Conservation (phyloP, 768 basidiomycete species). For the Porpolomopsis calyptriformis region DNA sequence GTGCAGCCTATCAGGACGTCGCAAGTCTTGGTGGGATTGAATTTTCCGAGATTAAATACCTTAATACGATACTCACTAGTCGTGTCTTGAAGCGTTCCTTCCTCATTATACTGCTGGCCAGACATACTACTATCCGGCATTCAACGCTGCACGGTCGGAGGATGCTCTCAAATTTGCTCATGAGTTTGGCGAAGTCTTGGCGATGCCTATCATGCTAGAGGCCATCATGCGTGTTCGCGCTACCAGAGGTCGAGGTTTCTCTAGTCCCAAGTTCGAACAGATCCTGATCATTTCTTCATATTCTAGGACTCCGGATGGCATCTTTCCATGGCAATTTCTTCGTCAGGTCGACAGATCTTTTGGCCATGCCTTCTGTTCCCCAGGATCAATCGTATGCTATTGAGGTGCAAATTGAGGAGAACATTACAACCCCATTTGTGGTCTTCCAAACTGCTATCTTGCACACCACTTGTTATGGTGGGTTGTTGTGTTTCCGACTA, state of each 20-base stretch:
- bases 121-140: slow-evolving; percentile 96
- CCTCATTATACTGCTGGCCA: slow-evolving; percentile 98
- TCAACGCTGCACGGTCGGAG: slow-evolving; percentile 88
- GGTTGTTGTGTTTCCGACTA: slow-evolving; percentile 9
- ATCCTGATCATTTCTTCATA: neutral
- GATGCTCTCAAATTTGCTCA: slow-evolving; percentile 98
- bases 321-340: slow-evolving; percentile 99
- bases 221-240: slow-evolving; percentile 97
- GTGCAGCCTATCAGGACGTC: slow-evolving; percentile 87
- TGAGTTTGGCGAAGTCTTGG: slow-evolving; percentile 88
- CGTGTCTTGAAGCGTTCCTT: slow-evolving; percentile 53
- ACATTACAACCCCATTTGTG: slow-evolving; percentile 80
- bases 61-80: neutral
- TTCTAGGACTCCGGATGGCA: slow-evolving; percentile 78
- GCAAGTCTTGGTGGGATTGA: slow-evolving; percentile 66
- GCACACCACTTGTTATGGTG: slow-evolving; percentile 87
- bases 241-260: slow-evolving; percentile 59
- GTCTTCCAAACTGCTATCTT: slow-evolving; percentile 92
- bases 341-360: slow-evolving; percentile 90
- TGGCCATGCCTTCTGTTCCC: slow-evolving; percentile 95
- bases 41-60: neutral
- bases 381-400: slow-evolving; percentile 94
- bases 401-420: slow-evolving; percentile 93
- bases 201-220: slow-evolving; percentile 92
- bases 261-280: neutral